Percentiles rank a stretch among this genome's conserved stretches.
Evolutionary conservation across 192 early-diverging fungal genomes (phyloP).

Genomic region (Rhizophagus sp.): DNA sequence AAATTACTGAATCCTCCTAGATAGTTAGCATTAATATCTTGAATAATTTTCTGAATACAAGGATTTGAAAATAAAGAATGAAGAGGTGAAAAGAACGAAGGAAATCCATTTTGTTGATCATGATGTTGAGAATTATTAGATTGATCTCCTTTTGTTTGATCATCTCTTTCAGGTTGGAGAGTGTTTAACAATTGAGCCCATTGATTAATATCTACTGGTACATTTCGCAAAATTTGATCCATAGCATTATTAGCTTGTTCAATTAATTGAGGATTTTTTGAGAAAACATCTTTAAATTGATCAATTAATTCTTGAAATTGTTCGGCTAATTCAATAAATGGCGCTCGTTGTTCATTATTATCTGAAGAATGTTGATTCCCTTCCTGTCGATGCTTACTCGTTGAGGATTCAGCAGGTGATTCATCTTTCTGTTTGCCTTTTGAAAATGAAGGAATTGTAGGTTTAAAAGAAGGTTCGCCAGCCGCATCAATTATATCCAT

Average conservation of each 20-base stretch:
- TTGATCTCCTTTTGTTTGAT: background rate
- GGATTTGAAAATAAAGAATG: background rate
- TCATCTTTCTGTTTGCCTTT: conserved; percentile 29
- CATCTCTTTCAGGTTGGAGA: background rate
- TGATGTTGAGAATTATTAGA: background rate
- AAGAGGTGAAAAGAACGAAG: background rate
- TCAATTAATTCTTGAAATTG: conserved; percentile 29
- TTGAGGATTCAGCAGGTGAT: conserved; percentile 14
- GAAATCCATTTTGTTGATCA: background rate
- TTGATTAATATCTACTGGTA: conserved; percentile 25
- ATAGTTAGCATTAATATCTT: background rate
- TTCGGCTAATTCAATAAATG: conserved; percentile 12
- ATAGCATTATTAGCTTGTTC: conserved; percentile 24
- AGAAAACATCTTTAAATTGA: conserved; percentile 32
- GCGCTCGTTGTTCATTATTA: background rate
- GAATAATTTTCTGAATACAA: background rate
- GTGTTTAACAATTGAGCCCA: conserved; percentile 23
- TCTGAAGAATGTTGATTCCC: background rate
- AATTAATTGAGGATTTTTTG: conserved; percentile 27
- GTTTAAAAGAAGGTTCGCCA: background rate
- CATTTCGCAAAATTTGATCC: conserved; percentile 25
- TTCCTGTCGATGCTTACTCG: background rate
- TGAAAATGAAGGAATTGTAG: conserved; percentile 4
- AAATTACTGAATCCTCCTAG: background rate
- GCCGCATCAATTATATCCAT: background rate